phyloP scores from a whole-genome alignment of 257 asterid species.

The Asclepias syriaca region DNA sequence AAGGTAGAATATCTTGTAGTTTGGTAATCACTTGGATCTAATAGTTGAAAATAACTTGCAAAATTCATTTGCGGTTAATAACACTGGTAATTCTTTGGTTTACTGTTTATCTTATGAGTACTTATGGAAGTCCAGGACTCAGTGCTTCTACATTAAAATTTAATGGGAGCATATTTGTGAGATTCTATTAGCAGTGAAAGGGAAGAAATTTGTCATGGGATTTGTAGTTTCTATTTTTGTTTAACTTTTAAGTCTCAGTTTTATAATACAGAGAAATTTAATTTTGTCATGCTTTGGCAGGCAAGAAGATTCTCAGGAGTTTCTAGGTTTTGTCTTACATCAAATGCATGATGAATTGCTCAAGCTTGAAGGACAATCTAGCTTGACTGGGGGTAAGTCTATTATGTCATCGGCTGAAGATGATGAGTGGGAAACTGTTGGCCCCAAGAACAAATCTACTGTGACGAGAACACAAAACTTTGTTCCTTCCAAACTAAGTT shows the following conservation, averaged over 20 bases:
- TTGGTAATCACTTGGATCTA: not conserved
- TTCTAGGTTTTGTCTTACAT: slow-evolving; percentile 71
- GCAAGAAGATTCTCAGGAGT: slow-evolving; percentile 98
- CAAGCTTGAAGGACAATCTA: slow-evolving; percentile 65
- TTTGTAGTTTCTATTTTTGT: not conserved
- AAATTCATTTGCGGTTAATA: not conserved
- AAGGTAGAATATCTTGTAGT: not conserved
- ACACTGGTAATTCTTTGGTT: not conserved
- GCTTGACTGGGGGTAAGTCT: slow-evolving; percentile 45
- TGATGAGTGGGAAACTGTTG: slow-evolving; percentile 98
- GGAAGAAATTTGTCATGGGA: not conserved
- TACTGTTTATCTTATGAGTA: not conserved
- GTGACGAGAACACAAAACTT: slow-evolving; percentile 80
- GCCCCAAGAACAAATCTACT: slow-evolving; percentile 94
- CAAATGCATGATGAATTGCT: slow-evolving; percentile 94
- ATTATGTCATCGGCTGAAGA: slow-evolving; percentile 72
- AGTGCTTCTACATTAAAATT: not conserved
- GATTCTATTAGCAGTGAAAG: not conserved
- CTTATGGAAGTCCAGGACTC: not conserved
- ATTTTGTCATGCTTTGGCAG: slow-evolving; percentile 27
- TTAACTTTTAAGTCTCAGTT: not conserved
- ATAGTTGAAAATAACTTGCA: not conserved
- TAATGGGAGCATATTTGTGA: not conserved
- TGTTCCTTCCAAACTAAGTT: slow-evolving; percentile 70
- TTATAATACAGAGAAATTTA: slow-evolving; percentile 3